These are phyloP conservation scores for Coelastrella sp. DNA, from an alignment of 139 green algal species.

Conservation along the genomic window DNA sequence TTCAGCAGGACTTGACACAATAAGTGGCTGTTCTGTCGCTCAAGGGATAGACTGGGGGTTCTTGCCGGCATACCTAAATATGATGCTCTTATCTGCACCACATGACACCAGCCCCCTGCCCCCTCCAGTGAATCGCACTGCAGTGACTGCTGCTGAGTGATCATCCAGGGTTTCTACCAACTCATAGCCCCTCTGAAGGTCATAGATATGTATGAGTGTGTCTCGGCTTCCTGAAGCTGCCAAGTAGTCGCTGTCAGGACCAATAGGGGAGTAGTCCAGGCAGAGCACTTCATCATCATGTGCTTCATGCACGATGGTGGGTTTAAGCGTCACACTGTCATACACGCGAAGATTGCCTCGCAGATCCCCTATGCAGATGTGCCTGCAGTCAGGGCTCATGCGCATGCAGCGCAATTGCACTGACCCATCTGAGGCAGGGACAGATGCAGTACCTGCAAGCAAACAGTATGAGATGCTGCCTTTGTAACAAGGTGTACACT, in stretches of 20 bases:
- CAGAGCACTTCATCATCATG: slow-evolving; percentile 67
- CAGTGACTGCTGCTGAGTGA: slow-evolving; percentile 64
- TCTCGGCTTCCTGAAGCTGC: slow-evolving; percentile 62
- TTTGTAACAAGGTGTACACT: not conserved
- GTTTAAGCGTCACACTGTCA: slow-evolving; percentile 48
- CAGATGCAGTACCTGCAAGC: not conserved
- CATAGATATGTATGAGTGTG: slow-evolving; percentile 66
- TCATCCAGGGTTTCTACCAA: slow-evolving; percentile 70
- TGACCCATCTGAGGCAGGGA: not conserved
- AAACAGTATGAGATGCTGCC: not conserved
- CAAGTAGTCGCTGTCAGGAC: slow-evolving; percentile 42
- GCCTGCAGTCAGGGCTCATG: slow-evolving; percentile 39
- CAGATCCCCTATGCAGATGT: slow-evolving; percentile 53
- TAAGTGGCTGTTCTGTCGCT: too few relatives aligned
- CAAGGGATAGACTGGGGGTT: too few relatives aligned
- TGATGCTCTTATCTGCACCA: slow-evolving; percentile 55
- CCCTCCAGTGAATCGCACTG: slow-evolving; percentile 56
- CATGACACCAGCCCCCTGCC: slow-evolving; percentile 59
- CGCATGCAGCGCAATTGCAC: slow-evolving; percentile 48
- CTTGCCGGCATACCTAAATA: too few relatives aligned
- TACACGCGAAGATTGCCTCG: slow-evolving; percentile 69
- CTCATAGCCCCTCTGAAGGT: slow-evolving; percentile 50
- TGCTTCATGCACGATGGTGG: slow-evolving; percentile 55
- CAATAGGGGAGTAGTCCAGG: slow-evolving; percentile 56
- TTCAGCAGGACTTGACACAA: too few relatives aligned